Base-by-base conservation (phyloP, 768 basidiomycete species). In the Leccinum imitatum region DNA sequence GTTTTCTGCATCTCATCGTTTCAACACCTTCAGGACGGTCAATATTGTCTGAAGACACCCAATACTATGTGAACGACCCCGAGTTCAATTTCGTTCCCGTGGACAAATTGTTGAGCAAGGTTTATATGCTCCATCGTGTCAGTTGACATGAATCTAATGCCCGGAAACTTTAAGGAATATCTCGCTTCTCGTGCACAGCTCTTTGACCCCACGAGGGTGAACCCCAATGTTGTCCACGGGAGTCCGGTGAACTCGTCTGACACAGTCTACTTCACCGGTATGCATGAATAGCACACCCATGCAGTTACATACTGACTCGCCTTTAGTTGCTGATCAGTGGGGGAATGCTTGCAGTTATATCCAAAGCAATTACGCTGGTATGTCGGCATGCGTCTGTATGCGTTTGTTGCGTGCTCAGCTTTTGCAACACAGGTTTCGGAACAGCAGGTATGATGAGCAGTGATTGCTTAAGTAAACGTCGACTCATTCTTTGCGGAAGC, bases 61-160 rank as follows among this genome's bases (percentile, higher is more conserved):
- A 89, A 69, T 91, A 91, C 75, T 98, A 91, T 73, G 90, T 98
- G n/a, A 82, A 93, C 1, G 97, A 98, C 70, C 96, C 95, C 0
- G 87, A 91, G 1, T 79, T 90, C 25, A 80, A 79, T 44, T 81
- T 87, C 58, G 80, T 95, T 9, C 95, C 95, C 0, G 87, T 97
- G 25, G 78, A 89, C 59, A 80, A 93, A 70, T 77, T 99, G 10
- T 75, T 99, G 50, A 93, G 89, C 83, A 89, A 93, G 82, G 93
- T 90, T 51, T 51, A 21, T 30, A 23, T 41, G 30, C 21, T 31
- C 23, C 54, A 50, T 47, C 39, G 41, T 56, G 14, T 47, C 10
- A 37, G 6, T 10, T 33, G 53, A 25, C 56, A 56, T 30, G 59
- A 35, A 57, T 53, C 46, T 23, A 46, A 57, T 41, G 21, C 41